Evolutionary conservation across 2,329 filamentous ascomycete species (phyloP).

Genomic region (Beauveria bassiana): DNA sequence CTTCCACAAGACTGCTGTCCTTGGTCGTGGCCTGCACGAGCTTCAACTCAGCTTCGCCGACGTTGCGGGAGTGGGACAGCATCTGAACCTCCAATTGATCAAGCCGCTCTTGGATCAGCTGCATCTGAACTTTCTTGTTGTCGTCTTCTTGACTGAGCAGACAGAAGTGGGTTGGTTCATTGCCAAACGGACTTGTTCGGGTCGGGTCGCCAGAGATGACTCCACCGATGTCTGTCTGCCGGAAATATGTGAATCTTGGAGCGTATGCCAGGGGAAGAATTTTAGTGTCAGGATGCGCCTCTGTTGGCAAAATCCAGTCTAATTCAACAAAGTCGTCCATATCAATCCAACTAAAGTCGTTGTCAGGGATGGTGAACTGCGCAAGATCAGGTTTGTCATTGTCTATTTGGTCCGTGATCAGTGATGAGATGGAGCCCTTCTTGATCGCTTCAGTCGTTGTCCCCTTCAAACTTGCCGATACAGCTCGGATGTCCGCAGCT

Average conservation of each 20-base stretch:
- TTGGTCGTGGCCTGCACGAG: conserved; percentile 43
- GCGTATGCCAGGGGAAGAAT: conserved; percentile 88
- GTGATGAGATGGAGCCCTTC: conserved; percentile 43
- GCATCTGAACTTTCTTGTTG: conserved; percentile 77
- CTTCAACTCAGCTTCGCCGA: conserved; percentile 69
- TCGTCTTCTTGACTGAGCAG: conserved; percentile 90
- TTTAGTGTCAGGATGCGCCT: conserved; percentile 85
- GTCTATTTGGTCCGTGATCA: conserved; percentile 38
- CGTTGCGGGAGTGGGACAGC: conserved; percentile 59
- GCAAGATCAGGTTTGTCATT: conserved; percentile 65
- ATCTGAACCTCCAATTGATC: conserved; percentile 73
- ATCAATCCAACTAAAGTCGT: conserved; percentile 94
- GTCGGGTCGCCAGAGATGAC: conserved; percentile 73
- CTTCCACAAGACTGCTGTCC: conserved; percentile 43
- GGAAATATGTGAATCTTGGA: conserved; percentile 94
- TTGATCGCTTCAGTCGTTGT: conserved; percentile 71
- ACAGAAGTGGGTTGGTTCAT: conserved; percentile 89
- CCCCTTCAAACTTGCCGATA: conserved; percentile 82
- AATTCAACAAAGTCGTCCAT: conserved; percentile 99
- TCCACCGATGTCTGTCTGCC: conserved; percentile 86
- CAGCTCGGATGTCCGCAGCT: conserved; percentile 82
- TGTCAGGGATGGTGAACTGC: conserved; percentile 89
- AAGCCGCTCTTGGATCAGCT: conserved; percentile 75
- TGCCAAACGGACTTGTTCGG: conserved; percentile 80
- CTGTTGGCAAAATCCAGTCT: conserved; percentile 88